Evolutionary conservation across 2,329 filamentous ascomycete genomes (phyloP).

Genomic region (Canariomyces notabilis): DNA sequence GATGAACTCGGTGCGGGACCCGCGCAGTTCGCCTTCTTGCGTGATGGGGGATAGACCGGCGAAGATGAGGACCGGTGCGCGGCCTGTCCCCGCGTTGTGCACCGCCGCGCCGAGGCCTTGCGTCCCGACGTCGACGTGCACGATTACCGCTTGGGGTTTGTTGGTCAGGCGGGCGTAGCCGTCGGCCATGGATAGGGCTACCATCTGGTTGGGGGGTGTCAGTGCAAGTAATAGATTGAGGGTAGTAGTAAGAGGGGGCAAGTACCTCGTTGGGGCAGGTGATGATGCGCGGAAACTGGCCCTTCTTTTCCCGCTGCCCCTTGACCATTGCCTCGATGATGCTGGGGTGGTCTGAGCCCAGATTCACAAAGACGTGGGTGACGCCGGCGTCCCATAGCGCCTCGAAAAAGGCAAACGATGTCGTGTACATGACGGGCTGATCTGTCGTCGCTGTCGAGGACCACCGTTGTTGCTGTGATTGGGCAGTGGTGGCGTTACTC

Average conservation of each 20-base stretch:
- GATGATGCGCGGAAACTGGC: slow-evolving; percentile 60
- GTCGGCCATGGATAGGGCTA: slow-evolving; percentile 70
- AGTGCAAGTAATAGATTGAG: neutral
- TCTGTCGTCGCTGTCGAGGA: slow-evolving; percentile 8
- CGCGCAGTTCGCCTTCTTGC: slow-evolving; percentile 38
- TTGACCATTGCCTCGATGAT: slow-evolving; percentile 74
- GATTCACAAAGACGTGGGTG: slow-evolving; percentile 55
- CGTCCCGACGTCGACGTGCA: slow-evolving; percentile 70
- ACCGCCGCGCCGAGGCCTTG: slow-evolving; percentile 67
- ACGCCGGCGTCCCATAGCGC: slow-evolving; percentile 67
- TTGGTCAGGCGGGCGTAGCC: slow-evolving; percentile 64
- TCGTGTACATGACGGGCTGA: slow-evolving; percentile 54
- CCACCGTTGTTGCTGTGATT: slow-evolving; percentile 4
- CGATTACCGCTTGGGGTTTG: slow-evolving; percentile 64
- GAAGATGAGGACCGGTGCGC: slow-evolving; percentile 55
- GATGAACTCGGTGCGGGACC: slow-evolving; percentile 39
- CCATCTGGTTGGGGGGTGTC: slow-evolving; percentile 50
- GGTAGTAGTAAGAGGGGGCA: neutral
- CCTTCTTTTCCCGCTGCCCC: slow-evolving; percentile 59
- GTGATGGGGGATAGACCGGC: slow-evolving; percentile 41
- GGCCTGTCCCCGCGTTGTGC: slow-evolving; percentile 64
- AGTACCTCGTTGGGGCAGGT: slow-evolving; percentile 68
- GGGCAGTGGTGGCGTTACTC: neutral
- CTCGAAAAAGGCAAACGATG: slow-evolving; percentile 79
- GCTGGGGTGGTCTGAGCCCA: slow-evolving; percentile 60